A percentile compares a stretch with the other conserved stretches of the same genome.
Evolutionary conservation across 2,329 filamentous ascomycete species (phyloP).

Genomic region (Cladophialophora bantiana): DNA sequence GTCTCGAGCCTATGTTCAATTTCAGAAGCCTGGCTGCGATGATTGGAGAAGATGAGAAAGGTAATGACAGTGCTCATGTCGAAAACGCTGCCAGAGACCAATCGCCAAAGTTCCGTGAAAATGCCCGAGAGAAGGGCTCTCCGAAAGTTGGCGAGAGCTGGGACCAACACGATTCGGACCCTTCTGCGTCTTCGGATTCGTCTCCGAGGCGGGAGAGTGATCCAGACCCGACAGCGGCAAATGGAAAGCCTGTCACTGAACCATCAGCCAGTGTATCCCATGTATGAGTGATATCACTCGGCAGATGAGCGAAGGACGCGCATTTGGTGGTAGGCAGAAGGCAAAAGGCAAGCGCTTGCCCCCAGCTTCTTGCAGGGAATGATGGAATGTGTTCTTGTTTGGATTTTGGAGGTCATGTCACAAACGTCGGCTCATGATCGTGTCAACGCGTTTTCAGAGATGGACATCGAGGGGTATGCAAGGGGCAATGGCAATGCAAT

Average conservation of each 20-base stretch:
- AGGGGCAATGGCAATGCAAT: not conserved
- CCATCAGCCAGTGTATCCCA: constrained; percentile 25
- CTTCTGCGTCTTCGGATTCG: constrained; percentile 20
- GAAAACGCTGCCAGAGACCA: constrained; percentile 43
- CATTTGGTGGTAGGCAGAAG: not conserved
- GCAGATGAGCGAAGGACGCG: not conserved
- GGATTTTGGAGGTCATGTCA: constrained; percentile 5
- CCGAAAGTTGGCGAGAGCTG: constrained; percentile 6
- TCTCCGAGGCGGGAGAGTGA: constrained; percentile 17
- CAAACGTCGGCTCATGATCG: not conserved
- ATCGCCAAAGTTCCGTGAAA: constrained; percentile 15
- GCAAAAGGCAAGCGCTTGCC: not conserved
- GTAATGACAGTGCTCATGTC: constrained; percentile 46
- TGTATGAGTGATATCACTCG: constrained; percentile 16
- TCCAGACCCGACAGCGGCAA: constrained; percentile 8
- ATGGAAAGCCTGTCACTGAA: constrained; percentile 19
- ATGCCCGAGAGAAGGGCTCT: constrained; percentile 10
- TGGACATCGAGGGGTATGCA: not conserved
- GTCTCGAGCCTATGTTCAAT: constrained; percentile 84
- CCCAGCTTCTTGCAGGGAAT: not conserved
- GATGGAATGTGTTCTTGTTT: not conserved
- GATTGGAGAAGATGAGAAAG: constrained; percentile 71
- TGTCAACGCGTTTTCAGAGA: not conserved
- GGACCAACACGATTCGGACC: constrained; percentile 18
- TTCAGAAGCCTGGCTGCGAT: constrained; percentile 87